Conservation (phyloP, 345 rosid genomes). For the Lumnitzera littorea region DNA sequence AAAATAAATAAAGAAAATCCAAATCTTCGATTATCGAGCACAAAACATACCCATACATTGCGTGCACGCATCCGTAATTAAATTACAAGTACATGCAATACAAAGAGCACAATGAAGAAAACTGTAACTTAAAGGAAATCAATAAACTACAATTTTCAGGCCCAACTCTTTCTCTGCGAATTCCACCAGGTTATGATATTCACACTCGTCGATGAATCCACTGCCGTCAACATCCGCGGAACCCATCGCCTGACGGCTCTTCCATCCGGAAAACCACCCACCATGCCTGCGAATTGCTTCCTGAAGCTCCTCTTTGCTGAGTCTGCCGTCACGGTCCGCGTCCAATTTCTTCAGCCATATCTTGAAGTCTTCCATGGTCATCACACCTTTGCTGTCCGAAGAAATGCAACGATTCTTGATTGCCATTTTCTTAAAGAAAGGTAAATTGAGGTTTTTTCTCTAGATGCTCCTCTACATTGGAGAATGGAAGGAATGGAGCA, state of each 20-base stretch:
- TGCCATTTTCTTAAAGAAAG: too few relatives aligned
- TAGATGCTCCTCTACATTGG: too few relatives aligned
- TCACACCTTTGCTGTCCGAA: not conserved
- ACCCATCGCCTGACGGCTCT: not conserved
- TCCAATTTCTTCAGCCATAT: conserved; percentile 14
- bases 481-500: too few relatives aligned
- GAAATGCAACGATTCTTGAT: not conserved
- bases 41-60: too few relatives aligned
- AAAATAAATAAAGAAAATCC: too few relatives aligned
- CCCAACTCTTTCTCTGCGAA: conserved; percentile 10
- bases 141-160: conserved; percentile 2
- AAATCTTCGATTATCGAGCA: too few relatives aligned
- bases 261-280: conserved; percentile 9
- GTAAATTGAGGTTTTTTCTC: too few relatives aligned
- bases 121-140: not conserved
- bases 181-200: conserved; percentile 7
- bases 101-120: too few relatives aligned
- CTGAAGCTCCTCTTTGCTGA: conserved; percentile 23
- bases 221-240: conserved; percentile 8
- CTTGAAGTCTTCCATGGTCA: conserved; percentile 20
- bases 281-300: conserved; percentile 11
- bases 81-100: too few relatives aligned
- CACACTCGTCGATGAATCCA: conserved; percentile 11
- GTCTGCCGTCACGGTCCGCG: conserved; percentile 11
- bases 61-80: too few relatives aligned